These are phyloP conservation scores for Setaria viridis DNA, from an alignment of 202 grass and related monocot species.

Conservation along the genomic window DNA sequence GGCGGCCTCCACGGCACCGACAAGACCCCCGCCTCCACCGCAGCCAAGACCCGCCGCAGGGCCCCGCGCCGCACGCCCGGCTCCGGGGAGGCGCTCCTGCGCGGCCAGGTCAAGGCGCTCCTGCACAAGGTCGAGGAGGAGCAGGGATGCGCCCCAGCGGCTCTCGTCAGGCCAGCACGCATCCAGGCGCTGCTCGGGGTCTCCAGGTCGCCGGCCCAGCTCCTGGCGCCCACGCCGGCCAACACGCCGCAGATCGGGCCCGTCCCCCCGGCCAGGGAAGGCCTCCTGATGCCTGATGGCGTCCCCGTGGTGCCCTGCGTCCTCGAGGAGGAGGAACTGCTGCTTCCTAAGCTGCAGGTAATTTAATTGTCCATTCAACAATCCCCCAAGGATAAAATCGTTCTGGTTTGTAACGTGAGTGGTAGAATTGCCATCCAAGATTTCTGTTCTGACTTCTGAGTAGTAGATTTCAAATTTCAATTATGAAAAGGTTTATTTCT, in stretches of 20 bases:
- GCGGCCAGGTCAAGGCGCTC: slow-evolving; percentile 86
- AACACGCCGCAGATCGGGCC: slow-evolving; percentile 71
- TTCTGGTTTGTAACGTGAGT: neutral
- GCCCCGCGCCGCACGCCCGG: slow-evolving; percentile 57
- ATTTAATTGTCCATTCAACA: neutral
- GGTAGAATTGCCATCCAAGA: neutral
- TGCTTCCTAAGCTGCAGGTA: slow-evolving; percentile 57
- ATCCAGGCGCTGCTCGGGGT: slow-evolving; percentile 56
- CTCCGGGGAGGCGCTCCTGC: slow-evolving; percentile 80
- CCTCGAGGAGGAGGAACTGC: slow-evolving; percentile 32
- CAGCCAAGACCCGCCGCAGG: slow-evolving; percentile 50
- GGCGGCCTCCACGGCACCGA: slow-evolving; percentile 39
- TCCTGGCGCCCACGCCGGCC: slow-evolving; percentile 87
- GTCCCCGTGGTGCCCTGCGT: slow-evolving; percentile 27
- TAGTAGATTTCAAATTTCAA: neutral
- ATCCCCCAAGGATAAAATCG: neutral
- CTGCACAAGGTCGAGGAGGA: slow-evolving; percentile 85
- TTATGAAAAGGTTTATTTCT: neutral
- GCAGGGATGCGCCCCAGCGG: slow-evolving; percentile 39
- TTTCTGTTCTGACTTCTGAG: neutral
- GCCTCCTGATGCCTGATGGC: neutral
- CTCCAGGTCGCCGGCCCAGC: slow-evolving; percentile 58
- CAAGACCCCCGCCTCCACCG: slow-evolving; percentile 51
- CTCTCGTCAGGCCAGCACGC: slow-evolving; percentile 26
- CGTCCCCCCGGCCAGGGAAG: slow-evolving; percentile 7